Evolutionary conservation across 2,329 filamentous ascomycete genomes (phyloP).

Genomic region (Talaromyces piceae): DNA sequence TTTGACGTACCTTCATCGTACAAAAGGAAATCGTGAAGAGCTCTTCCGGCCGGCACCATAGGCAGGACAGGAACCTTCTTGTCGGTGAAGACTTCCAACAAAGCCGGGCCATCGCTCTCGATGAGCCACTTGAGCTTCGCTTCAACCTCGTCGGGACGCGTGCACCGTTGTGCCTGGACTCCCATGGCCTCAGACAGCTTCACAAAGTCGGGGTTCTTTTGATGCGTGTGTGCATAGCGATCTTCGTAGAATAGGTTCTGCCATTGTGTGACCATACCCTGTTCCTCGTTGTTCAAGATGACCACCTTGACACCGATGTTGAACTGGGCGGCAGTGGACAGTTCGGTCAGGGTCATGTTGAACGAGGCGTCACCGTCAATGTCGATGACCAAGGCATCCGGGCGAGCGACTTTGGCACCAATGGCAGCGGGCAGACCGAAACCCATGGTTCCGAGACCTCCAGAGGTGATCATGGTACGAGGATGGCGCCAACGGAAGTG

Average conservation of each 20-base stretch:
- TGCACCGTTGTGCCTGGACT: slow-evolving; percentile 64
- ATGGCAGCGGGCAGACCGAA: slow-evolving; percentile 92
- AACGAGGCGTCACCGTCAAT: slow-evolving; percentile 99
- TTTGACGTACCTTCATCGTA: slow-evolving; percentile 68
- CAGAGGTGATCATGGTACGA: slow-evolving; percentile 90
- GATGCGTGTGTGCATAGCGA: slow-evolving; percentile 84
- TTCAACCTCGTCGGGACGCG: slow-evolving; percentile 68
- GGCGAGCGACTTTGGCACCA: slow-evolving; percentile 79
- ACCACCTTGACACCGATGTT: slow-evolving; percentile 95
- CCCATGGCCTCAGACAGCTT: slow-evolving; percentile 90
- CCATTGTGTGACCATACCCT: slow-evolving; percentile 99
- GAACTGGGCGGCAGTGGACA: slow-evolving; percentile 89
- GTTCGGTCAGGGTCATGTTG: slow-evolving; percentile 95
- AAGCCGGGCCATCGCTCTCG: slow-evolving; percentile 78
- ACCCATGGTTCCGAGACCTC: slow-evolving; percentile 93
- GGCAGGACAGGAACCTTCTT: slow-evolving; percentile 76
- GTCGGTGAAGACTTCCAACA: slow-evolving; percentile 88
- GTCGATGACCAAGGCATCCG: slow-evolving; percentile 81
- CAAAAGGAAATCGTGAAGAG: slow-evolving; percentile 84
- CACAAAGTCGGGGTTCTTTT: slow-evolving; percentile 92
- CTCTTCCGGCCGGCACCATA: slow-evolving; percentile 87
- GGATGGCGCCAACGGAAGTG: slow-evolving; percentile 93
- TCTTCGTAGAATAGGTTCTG: slow-evolving; percentile 97
- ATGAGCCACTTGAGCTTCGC: slow-evolving; percentile 83
- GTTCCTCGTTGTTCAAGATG: slow-evolving; percentile 92